Evolutionary conservation across 2,329 filamentous ascomycete species (phyloP).

Genomic region (Grosmannia serpens): DNA sequence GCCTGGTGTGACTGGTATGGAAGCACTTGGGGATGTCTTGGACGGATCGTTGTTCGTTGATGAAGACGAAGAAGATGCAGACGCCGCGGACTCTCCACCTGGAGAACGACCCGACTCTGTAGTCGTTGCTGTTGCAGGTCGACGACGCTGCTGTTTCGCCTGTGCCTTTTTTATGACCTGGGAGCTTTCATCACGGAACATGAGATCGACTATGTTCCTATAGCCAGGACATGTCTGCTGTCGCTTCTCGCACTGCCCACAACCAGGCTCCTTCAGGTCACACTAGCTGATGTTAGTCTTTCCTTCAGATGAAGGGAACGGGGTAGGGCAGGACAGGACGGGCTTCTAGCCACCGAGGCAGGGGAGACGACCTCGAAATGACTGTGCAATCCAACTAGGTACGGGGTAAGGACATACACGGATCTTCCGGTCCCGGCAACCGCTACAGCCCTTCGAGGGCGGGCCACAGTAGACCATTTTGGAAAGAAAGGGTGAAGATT

Average conservation of each 20-base stretch:
- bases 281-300: slow-evolving; percentile 26
- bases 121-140: slow-evolving; percentile 10
- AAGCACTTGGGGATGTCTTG: neutral
- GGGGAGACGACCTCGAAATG: no score
- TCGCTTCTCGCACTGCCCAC: slow-evolving; percentile 43
- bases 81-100: slow-evolving; percentile 8
- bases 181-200: slow-evolving; percentile 45
- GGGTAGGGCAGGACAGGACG: neutral
- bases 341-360: neutral
- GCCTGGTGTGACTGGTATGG: neutral
- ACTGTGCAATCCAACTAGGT: no score
- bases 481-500: neutral
- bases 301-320: neutral
- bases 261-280: slow-evolving; percentile 38
- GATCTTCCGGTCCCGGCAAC: slow-evolving; percentile 43
- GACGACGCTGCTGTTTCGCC: slow-evolving; percentile 20
- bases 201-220: slow-evolving; percentile 41
- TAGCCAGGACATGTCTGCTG: slow-evolving; percentile 42
- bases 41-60: neutral
- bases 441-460: slow-evolving; percentile 44
- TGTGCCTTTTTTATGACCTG: slow-evolving; percentile 43
- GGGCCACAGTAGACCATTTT: slow-evolving; percentile 47
- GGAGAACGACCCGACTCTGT: slow-evolving; percentile 12
- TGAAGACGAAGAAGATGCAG: slow-evolving; percentile 3
- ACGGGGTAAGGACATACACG: slow-evolving; percentile 29